Base-by-base conservation (phyloP, 768 basidiomycete genomes). In the Lentinula detonsa region DNA sequence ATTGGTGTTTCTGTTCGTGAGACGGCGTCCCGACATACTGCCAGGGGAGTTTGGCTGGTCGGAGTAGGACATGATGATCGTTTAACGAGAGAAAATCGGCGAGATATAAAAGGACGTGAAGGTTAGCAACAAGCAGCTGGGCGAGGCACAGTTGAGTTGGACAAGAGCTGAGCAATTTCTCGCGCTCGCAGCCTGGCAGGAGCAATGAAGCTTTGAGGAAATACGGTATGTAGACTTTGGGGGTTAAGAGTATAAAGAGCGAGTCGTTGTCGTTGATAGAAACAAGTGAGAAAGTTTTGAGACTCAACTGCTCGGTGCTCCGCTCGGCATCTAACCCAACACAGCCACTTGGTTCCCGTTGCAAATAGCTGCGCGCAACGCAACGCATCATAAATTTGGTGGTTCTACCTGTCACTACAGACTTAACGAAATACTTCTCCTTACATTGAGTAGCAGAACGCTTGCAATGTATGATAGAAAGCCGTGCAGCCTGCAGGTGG, bases 1-100 rank as follows among this genome's bases (percentile, higher is more conserved):
- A 76, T 97, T 96, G 65, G 93, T 95, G 73, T 93, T 97, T 72
- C 95, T 79, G 79, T 94, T 94, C 39, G 91, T 92, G 70, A 91
- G 81, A 34, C 92, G 83, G 67, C 90, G 85, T 65, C 84, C 76
- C 64, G 87, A 87, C 69, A 87, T 80, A 67, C 83, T 79, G 64
- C 79, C 81, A 56, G 90, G 85, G 31, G 89, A 87, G 54, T 76
- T 74, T 43, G 87, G 79, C 61, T 80, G 77, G 62, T 87, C 86
- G 65, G 76, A 70, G 69, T 83, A 90, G 70, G 88, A 81, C 86
- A 85, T 87, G 71, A 67, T 69, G 66, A 71, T 74, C 69, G 75
- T 73, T 70, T 60, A 66, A 68, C 51, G 66, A 63, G 65, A 63
- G 68, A 45, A 45, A 68, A 70, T 68, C 64, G 62, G 65, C 63